Evolutionary conservation across 345 rosid genomes (phyloP).

Genomic region (Lepidium africanum): DNA sequence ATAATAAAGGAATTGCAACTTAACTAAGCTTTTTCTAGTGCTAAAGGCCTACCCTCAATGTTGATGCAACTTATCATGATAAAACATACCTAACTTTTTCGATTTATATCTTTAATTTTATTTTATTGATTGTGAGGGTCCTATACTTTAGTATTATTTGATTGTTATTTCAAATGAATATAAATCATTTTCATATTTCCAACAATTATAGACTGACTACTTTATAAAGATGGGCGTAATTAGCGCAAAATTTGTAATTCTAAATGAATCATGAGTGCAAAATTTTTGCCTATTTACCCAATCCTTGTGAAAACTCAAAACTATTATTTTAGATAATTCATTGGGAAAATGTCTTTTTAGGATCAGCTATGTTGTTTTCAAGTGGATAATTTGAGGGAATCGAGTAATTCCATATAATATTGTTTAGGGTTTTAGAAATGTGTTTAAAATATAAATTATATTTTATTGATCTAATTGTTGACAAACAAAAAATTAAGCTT

Average conservation of each 20-base stretch:
- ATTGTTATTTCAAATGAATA: not conserved
- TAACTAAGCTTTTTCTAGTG: slow-evolving; percentile 6
- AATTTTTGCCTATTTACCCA: not conserved
- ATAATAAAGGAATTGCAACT: not conserved
- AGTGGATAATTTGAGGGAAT: too few relatives aligned
- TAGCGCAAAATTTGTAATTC: slow-evolving; percentile 1
- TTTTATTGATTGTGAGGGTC: not conserved
- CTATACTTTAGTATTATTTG: not conserved
- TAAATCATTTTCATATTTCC: not conserved
- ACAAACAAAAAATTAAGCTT: too few relatives aligned
- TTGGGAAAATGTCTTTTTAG: too few relatives aligned
- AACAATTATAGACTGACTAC: not conserved
- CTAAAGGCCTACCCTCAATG: slow-evolving; percentile 14
- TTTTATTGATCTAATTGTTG: too few relatives aligned
- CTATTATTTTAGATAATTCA: too few relatives aligned
- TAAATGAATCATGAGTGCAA: not conserved
- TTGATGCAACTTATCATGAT: slow-evolving; percentile 29
- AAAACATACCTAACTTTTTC: slow-evolving; percentile 14
- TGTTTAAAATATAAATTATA: too few relatives aligned
- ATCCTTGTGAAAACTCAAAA: too few relatives aligned
- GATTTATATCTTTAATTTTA: not conserved
- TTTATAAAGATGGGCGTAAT: not conserved
- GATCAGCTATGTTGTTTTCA: too few relatives aligned
- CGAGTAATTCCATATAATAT: too few relatives aligned
- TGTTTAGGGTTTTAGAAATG: too few relatives aligned